These are phyloP conservation scores for Oryza officinalis DNA, from an alignment of 176 grass and related monocot species.

Conservation along the genomic window DNA sequence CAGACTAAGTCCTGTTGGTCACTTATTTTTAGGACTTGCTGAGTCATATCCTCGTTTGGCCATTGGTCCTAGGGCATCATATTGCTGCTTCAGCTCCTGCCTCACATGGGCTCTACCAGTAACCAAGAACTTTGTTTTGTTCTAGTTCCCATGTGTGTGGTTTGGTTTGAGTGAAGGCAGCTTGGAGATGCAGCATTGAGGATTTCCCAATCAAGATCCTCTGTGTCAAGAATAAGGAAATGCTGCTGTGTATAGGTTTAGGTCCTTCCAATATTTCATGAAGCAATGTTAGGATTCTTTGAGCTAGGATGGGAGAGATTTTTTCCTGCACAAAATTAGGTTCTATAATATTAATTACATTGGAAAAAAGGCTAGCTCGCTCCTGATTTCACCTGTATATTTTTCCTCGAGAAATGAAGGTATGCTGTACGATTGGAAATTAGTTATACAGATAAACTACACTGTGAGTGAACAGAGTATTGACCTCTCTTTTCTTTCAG, in stretches of 20 bases:
- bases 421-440: background rate
- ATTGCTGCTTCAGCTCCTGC: background rate
- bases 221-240: background rate
- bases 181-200: background rate
- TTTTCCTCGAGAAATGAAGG: background rate
- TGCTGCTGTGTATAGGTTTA: background rate
- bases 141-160: conserved; percentile 33
- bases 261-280: background rate
- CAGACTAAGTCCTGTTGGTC: conserved; percentile 19
- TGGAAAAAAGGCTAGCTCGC: background rate
- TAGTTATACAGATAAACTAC: background rate
- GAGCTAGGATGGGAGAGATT: no score
- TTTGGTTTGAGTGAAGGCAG: background rate
- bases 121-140: conserved; percentile 31
- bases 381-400: background rate
- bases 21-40: conserved; percentile 33
- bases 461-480: background rate
- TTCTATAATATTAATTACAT: no score
- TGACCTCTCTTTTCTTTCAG: background rate
- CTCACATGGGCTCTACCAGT: conserved; percentile 44
- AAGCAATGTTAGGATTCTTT: background rate
- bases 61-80: conserved; percentile 33
- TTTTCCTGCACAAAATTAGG: no score
- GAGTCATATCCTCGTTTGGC: conserved; percentile 36
- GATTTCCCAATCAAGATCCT: conserved; percentile 34